These are phyloP conservation scores for Carallia pectinifolia DNA, from an alignment of 345 rosid species.

Conservation along the genomic window DNA sequence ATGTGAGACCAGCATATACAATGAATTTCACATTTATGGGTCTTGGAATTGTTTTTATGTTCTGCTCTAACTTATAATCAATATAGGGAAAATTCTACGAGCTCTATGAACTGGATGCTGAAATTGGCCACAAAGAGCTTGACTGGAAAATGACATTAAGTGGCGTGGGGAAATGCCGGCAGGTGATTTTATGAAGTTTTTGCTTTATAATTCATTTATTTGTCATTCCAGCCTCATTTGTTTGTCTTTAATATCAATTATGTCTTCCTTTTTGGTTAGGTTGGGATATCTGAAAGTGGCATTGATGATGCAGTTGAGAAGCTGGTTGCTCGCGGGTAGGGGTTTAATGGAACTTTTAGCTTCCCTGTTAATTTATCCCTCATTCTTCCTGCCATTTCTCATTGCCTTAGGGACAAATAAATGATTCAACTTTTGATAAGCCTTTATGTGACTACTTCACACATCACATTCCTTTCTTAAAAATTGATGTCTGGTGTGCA, in stretches of 20 bases:
- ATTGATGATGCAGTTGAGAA: conserved; percentile 89
- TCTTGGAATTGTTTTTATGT: conserved; percentile 16
- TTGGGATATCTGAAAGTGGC: conserved; percentile 82
- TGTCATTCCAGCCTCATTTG: neutral
- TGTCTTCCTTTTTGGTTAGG: conserved; percentile 41
- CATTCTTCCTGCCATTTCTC: neutral
- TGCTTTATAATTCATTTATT: conserved; percentile 2
- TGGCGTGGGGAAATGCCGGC: conserved; percentile 96
- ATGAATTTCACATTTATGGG: neutral
- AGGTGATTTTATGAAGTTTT: conserved; percentile 43
- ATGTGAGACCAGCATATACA: neutral
- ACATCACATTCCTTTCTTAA: neutral
- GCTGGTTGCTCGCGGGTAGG: conserved; percentile 91
- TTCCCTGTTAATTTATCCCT: conserved; percentile 2
- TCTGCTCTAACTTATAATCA: conserved; percentile 17
- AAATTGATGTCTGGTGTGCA: neutral
- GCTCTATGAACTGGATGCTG: conserved; percentile 97
- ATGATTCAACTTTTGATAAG: neutral
- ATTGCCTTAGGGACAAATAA: conserved; percentile 1
- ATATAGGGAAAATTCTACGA: conserved; percentile 88
- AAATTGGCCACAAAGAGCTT: conserved; percentile 86
- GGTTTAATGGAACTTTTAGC: conserved; percentile 5
- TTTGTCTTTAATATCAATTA: neutral
- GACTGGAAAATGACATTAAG: conserved; percentile 94
- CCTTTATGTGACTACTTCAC: neutral